Base-by-base conservation (phyloP, 2,329 filamentous ascomycete species). In the Penicillium sclerotiorum region DNA sequence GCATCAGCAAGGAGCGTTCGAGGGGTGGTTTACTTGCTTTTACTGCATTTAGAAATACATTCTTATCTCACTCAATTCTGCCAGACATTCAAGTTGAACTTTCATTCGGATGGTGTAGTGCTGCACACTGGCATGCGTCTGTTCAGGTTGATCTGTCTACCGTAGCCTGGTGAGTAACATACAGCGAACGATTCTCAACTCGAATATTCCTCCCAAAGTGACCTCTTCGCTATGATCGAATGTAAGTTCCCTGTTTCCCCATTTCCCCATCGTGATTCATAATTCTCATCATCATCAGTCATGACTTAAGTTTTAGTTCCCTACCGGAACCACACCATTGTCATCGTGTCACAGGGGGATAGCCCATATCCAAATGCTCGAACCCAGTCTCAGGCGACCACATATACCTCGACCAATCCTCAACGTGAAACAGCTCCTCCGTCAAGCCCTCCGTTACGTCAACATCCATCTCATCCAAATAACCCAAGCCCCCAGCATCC, bases 381-480 rank as follows among this genome's bases (percentile, higher is more conserved):
- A 61, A 58, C 23, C 59, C 59, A 3, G 52, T 62, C 46, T 62
- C 58, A 8, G 58, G 50, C 20, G 59, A 59, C 58, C 58, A 62
- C 56, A 62, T 59, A 47, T 59, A 62, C 32, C 59, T 44, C 8
- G 59, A 59, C 59, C 59, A 62, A 49, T 62, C 59, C 40, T 62
- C 58, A 11, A 62, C 58, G 41, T 56, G 52, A 18, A 59, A 62
- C 11, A 49, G 38, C 4, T 59, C 58, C 17, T 60, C 59, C 13
- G 51, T 30, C 43, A 62, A 33, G 2, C 54, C 54, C 23, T 51
- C 56, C 1, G 50, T 51, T 11, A 59, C 8, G 50, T 60, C 58
- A 42, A 62, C 25, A 28, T 60, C 53, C 57, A 59, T 53, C 33
- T 55, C 54, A 12, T 55, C 49, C 49, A 58, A 42, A 47, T 55